Percentiles rank a stretch among this genome's conserved stretches.
Evolutionary conservation across 208 protist genomes (phyloP).

Genomic region (Leishmania turanica): DNA sequence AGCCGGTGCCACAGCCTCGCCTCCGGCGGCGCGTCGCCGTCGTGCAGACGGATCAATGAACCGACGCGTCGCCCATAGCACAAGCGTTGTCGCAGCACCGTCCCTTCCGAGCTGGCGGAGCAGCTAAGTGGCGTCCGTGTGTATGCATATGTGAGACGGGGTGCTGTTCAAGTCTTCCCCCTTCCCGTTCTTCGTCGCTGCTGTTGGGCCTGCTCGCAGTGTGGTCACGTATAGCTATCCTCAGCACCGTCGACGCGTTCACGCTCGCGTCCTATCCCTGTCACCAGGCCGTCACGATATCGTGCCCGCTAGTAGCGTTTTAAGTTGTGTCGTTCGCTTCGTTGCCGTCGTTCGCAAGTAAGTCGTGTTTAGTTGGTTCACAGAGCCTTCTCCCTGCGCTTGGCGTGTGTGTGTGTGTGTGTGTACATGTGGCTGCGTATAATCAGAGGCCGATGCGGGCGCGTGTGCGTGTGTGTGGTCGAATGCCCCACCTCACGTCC

Average conservation of each 20-base stretch:
- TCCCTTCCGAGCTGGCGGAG: slow-evolving; percentile 36
- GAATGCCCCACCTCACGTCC: too few species aligned
- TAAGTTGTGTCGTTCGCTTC: neutral
- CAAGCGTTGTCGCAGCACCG: neutral
- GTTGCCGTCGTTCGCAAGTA: neutral
- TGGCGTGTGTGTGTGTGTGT: neutral
- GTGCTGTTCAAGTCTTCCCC: neutral
- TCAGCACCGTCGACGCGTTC: neutral
- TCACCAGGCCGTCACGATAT: neutral
- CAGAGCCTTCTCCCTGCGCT: neutral
- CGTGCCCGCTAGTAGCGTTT: neutral
- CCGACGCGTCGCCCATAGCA: neutral
- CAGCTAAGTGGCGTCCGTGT: slow-evolving; percentile 20
- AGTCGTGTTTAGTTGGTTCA: neutral
- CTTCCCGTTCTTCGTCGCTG: neutral
- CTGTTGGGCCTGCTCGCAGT: neutral
- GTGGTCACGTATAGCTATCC: neutral
- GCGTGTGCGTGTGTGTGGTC: too few species aligned
- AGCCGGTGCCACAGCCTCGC: neutral
- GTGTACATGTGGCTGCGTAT: neutral
- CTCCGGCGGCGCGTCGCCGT: neutral
- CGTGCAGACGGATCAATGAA: neutral
- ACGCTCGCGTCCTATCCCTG: neutral
- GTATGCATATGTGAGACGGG: neutral
- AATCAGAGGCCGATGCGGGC: too few species aligned